Evolutionary conservation across 2,329 filamentous ascomycete genomes (phyloP).

Genomic region (Sporothrix pseudoabietina): DNA sequence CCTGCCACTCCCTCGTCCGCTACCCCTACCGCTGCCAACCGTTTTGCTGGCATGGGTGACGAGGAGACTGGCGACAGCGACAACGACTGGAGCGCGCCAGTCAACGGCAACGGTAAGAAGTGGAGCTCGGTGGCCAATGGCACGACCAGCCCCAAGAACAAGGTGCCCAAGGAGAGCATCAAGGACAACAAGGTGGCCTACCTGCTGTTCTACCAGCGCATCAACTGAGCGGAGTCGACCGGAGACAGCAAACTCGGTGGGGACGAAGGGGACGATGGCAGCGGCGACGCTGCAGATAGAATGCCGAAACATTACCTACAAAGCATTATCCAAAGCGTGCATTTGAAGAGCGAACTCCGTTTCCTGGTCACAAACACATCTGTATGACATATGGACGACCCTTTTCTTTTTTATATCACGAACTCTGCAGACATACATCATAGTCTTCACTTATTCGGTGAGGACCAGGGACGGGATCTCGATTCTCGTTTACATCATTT

Average conservation of each 20-base stretch:
- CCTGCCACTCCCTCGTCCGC: constrained; percentile 39
- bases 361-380: constrained; percentile 8
- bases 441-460: neutral
- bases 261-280: neutral
- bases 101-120: constrained; percentile 69
- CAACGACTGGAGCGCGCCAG: constrained; percentile 68
- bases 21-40: constrained; percentile 60
- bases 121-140: constrained; percentile 73
- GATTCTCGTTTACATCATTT: neutral
- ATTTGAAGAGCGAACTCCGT: neutral
- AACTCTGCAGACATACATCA: neutral
- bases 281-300: neutral
- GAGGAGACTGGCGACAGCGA: constrained; percentile 61
- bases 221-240: constrained; percentile 45
- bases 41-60: constrained; percentile 71
- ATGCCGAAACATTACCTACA: neutral
- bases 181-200: constrained; percentile 98
- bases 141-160: constrained; percentile 53
- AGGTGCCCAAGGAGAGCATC: constrained; percentile 63
- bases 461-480: neutral
- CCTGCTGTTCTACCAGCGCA: constrained; percentile 88
- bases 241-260: neutral
- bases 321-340: neutral
- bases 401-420: neutral
- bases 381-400: constrained; percentile 8